These are phyloP conservation scores for Apiotrichum akiyoshidainum DNA, from an alignment of 1,284 basidiomycete species.

Conservation along the genomic window DNA sequence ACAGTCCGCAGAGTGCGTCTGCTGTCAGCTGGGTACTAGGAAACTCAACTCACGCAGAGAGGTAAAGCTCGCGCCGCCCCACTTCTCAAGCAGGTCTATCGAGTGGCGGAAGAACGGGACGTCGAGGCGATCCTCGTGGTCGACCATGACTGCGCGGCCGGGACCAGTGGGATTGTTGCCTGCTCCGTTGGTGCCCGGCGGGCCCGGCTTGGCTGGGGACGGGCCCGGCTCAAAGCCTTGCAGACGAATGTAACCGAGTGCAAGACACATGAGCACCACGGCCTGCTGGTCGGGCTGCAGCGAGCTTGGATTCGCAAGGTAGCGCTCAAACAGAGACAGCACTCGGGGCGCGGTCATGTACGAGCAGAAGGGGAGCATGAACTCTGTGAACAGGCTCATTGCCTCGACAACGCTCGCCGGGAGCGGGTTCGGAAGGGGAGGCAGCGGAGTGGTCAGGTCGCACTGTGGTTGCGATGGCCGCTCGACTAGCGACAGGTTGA, in stretches of 20 bases:
- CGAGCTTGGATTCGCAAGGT: constrained; percentile 10
- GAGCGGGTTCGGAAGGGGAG: constrained; percentile 12
- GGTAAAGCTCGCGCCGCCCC: constrained; percentile 19
- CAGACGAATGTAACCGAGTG: constrained; percentile 16
- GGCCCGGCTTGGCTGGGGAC: not conserved
- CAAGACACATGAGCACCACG: constrained; percentile 15
- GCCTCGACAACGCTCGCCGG: constrained; percentile 10
- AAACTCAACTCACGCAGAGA: constrained; percentile 17
- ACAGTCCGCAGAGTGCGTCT: not conserved
- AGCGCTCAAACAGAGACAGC: constrained; percentile 15
- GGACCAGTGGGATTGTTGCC: not conserved
- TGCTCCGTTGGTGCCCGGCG: not conserved
- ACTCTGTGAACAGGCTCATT: constrained; percentile 16
- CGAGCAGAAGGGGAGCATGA: constrained; percentile 20
- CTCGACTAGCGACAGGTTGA: constrained; percentile 15
- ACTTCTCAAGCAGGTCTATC: constrained; percentile 13
- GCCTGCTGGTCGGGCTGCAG: constrained; percentile 17
- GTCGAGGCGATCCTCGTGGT: constrained; percentile 14
- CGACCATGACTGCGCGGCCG: constrained; percentile 2
- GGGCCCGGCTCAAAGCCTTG: constrained; percentile 5
- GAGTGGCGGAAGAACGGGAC: constrained; percentile 18
- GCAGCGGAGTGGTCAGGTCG: constrained; percentile 15
- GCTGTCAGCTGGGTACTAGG: not conserved
- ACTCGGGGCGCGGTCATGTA: constrained; percentile 17
- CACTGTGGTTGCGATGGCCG: constrained; percentile 11